A percentile compares a stretch with the other conserved stretches of the same genome.
Conservation (phyloP, 2,329 filamentous ascomycete species). For the Byssothecium circinans region DNA sequence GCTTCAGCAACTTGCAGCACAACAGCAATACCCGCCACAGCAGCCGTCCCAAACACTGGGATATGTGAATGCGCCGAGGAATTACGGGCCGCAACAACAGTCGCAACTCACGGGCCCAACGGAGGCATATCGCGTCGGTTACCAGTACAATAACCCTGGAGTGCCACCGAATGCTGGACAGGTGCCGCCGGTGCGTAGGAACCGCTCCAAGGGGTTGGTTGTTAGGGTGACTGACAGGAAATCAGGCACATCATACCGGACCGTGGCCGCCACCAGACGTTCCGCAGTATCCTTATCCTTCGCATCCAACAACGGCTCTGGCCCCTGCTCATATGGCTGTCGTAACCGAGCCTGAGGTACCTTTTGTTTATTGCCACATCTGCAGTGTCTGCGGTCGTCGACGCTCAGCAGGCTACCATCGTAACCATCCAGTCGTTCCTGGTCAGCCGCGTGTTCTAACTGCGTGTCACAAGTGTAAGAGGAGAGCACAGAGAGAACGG, state of each 20-base stretch:
- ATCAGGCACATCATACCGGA: conserved; percentile 6
- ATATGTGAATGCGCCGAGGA: conserved; percentile 13
- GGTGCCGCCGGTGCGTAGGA: conserved; percentile 16
- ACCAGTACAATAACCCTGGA: conserved; percentile 20
- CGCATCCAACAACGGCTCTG: conserved; percentile 10
- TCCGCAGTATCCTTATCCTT: conserved; percentile 9
- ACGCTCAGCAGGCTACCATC: conserved; percentile 40
- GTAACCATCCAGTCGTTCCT: conserved; percentile 39
- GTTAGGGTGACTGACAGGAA: background rate
- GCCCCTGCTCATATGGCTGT: background rate
- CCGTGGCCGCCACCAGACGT: conserved; percentile 9
- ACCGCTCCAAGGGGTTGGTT: background rate
- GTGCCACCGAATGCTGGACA: conserved; percentile 7
- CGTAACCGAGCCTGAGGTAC: conserved; percentile 17
- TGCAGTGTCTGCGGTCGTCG: conserved; percentile 38
- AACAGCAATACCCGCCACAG: conserved; percentile 5
- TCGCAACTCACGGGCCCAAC: conserved; percentile 11
- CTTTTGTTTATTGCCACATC: conserved; percentile 36
- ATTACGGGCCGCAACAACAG: conserved; percentile 2
- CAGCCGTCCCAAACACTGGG: conserved; percentile 9
- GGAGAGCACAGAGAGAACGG: conserved; percentile 19
- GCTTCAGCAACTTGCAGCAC: conserved; percentile 8
- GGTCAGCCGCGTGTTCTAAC: conserved; percentile 26
- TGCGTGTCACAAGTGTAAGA: conserved; percentile 37
- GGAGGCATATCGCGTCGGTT: conserved; percentile 15